Conservation (phyloP, 176 grass and related monocot species). For the Canna indica region DNA sequence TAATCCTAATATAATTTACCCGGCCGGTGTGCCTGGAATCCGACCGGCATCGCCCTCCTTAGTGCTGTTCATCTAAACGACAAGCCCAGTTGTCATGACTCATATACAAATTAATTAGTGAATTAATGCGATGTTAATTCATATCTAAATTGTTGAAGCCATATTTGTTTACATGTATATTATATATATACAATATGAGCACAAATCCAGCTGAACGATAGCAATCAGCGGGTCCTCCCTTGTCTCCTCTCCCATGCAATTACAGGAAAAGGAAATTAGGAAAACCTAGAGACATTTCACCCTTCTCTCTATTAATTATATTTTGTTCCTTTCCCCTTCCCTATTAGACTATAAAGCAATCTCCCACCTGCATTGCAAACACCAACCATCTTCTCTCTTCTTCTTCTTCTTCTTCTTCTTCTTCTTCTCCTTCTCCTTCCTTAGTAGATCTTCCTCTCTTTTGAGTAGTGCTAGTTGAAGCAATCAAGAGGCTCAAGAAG, state of each 20-base stretch:
- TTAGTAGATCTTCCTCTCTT: too few species aligned
- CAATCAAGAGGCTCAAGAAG: slow-evolving; percentile 1
- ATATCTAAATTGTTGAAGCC: too few species aligned
- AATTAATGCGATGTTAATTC: too few species aligned
- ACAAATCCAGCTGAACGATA: neutral
- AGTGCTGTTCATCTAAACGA: neutral
- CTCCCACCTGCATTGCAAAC: neutral
- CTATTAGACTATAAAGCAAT: slow-evolving; percentile 2
- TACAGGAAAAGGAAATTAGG: too few species aligned
- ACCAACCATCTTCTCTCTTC: neutral
- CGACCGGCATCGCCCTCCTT: neutral
- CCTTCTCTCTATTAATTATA: neutral
- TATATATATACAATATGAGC: neutral
- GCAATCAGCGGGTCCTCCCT: neutral
- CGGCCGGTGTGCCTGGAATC: neutral
- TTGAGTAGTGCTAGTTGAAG: too few species aligned
- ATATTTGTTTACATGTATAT: neutral
- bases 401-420: neutral
- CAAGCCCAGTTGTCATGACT: neutral
- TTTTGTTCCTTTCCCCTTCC: neutral
- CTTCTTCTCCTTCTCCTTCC: neutral
- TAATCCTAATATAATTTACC: too few species aligned
- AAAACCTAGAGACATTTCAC: neutral
- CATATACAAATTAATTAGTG: neutral
- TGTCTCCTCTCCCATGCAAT: neutral